These are phyloP conservation scores for Thraustochytrium sp. DNA, from an alignment of 352 stramenopile species.

Conservation along the genomic window DNA sequence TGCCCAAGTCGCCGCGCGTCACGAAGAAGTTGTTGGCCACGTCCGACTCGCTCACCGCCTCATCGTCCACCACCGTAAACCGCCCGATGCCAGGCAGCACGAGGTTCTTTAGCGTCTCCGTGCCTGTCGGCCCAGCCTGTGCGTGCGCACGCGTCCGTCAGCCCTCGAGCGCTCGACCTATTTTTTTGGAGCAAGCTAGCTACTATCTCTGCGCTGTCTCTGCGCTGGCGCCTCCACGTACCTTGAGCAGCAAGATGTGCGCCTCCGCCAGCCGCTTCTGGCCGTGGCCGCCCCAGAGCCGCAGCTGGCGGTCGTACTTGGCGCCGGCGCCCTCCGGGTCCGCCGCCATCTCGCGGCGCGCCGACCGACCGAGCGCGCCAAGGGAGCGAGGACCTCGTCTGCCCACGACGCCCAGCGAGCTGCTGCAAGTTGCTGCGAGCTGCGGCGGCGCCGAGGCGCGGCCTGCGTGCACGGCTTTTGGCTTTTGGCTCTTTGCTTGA, in stretches of 20 bases:
- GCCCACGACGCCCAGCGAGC: too few relatives aligned
- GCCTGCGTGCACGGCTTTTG: too few relatives aligned
- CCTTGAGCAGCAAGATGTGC: conserved; percentile 38
- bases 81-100: conserved; percentile 74
- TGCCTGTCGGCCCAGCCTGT: conserved; percentile 78
- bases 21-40: conserved; percentile 90
- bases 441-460: too few relatives aligned
- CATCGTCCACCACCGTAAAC: conserved; percentile 89
- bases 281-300: conserved; percentile 90
- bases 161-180: not conserved
- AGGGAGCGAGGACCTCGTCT: too few relatives aligned
- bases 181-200: not conserved
- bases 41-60: conserved; percentile 63
- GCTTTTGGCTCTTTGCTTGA: too few relatives aligned
- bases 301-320: conserved; percentile 98
- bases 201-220: not conserved
- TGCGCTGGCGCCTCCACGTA: not conserved
- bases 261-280: conserved; percentile 57
- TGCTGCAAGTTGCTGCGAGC: too few relatives aligned
- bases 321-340: conserved; percentile 55
- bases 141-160: not conserved
- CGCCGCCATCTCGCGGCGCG: conserved; percentile 56
- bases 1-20: conserved; percentile 55
- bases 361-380: too few relatives aligned
- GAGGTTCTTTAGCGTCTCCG: conserved; percentile 97